These are phyloP conservation scores for Mortierella sp. DNA, from an alignment of 371 early-diverging fungal species.

Conservation along the genomic window DNA sequence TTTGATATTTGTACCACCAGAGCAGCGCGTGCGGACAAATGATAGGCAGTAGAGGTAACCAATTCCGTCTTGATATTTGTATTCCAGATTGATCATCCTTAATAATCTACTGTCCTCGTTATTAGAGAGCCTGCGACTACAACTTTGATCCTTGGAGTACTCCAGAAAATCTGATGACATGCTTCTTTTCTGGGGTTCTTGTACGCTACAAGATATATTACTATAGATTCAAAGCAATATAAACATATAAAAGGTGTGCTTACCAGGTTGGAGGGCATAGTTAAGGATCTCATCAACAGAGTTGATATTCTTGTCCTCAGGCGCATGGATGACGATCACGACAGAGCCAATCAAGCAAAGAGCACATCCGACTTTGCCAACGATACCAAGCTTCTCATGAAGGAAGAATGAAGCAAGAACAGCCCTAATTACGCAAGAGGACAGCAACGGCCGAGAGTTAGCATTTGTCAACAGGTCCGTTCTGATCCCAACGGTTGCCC, in stretches of 20 bases:
- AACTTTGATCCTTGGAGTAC: neutral
- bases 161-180: neutral
- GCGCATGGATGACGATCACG: slow-evolving; percentile 90
- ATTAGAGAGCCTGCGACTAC: neutral
- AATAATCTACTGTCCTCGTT: slow-evolving; percentile 42
- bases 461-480: neutral
- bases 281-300: slow-evolving; percentile 83
- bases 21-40: neutral
- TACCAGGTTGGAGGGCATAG: slow-evolving; percentile 77
- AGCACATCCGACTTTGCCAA: slow-evolving; percentile 90
- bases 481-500: slow-evolving; percentile 19
- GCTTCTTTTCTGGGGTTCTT: too few species aligned
- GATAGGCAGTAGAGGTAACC: neutral
- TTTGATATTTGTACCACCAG: slow-evolving; percentile 2
- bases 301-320: slow-evolving; percentile 83
- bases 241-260: slow-evolving; percentile 39
- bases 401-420: slow-evolving; percentile 82
- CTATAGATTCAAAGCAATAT: neutral
- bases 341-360: slow-evolving; percentile 91
- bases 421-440: slow-evolving; percentile 57
- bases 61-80: neutral
- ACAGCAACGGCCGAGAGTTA: neutral
- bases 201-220: neutral
- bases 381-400: slow-evolving; percentile 82
- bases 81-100: slow-evolving; percentile 60